Base-by-base conservation (phyloP, 495 filamentous ascomycete genomes). In the Lichenothelia convexa region DNA sequence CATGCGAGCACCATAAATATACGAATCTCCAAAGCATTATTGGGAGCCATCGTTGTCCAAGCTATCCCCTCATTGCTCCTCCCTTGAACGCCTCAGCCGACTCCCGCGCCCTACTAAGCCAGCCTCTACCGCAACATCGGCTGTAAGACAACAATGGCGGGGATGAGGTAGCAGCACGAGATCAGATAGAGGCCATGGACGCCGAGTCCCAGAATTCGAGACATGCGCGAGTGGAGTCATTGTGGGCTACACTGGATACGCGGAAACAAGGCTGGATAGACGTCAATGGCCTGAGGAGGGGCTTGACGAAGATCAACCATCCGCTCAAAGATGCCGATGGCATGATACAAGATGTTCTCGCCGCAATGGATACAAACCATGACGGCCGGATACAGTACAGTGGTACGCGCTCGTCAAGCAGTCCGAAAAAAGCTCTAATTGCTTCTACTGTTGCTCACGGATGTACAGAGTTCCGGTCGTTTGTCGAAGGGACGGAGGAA, bases 281-380 rank as follows among this genome's bases (percentile, higher is more conserved):
- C 59, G 58, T 82, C 35, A 73, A 73, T 50, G 82, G 74, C 13
- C 59, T 97, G 40, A 80, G 83, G 56, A 79, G 72, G 54, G 89
- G 91, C 11, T 56, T 97, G 42, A 74, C 61, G 54, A 78, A 75
- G 54, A 83, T 95, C 41, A 84, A 97, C 55, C 89, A 97, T 56
- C 89, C 89, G 40, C 64, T 97, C 44, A 91, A 94, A 64, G 83
- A 93, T 63, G 89, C 89, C 47, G 81, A 89, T 55, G 58, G 68
- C n/a, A 71, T 95, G 62, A 67, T 97, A 36, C 65, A 67, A 45
- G 73, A 73, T 43, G 78, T 97, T 32, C 62, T 93, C 37, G 64
- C 70, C 38, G 64, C 73, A 18, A 80, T 94, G 26, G 91, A 97
- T 49, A 79, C 74, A 35, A 80, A 78, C 53, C 71, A 75, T 16